Conservation (phyloP, 176 grass and related monocot species). For the Triticum turgidum region DNA sequence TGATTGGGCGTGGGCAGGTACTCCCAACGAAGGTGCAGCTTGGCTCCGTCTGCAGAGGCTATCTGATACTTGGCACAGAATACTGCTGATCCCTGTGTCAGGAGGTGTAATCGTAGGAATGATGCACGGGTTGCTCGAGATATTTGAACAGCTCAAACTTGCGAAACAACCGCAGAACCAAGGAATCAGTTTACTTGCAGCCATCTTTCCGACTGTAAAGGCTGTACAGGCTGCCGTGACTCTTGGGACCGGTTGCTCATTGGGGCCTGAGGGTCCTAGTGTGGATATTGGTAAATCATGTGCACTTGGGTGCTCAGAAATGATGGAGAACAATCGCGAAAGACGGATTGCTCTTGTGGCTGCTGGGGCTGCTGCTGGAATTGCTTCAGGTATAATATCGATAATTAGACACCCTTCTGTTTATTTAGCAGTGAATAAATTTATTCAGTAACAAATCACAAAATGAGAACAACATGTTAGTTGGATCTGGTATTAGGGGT, state of each 20-base stretch:
- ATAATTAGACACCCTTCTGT: background rate
- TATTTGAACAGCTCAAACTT: slow-evolving; percentile 80
- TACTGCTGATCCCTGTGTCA: slow-evolving; percentile 88
- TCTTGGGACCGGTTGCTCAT: slow-evolving; percentile 82
- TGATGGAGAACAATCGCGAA: slow-evolving; percentile 96
- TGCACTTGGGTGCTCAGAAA: slow-evolving; percentile 90
- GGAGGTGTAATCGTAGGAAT: slow-evolving; percentile 94
- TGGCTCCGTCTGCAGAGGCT: slow-evolving; percentile 91
- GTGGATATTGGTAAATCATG: slow-evolving; percentile 98
- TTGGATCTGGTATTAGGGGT: background rate
- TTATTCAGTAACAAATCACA: background rate
- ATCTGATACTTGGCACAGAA: slow-evolving; percentile 93
- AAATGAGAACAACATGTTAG: background rate
- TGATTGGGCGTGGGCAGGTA: slow-evolving; percentile 98
- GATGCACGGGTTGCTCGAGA: slow-evolving; percentile 94
- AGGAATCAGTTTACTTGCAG: slow-evolving; percentile 69
- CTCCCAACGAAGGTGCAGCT: slow-evolving; percentile 90
- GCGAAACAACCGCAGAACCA: slow-evolving; percentile 48
- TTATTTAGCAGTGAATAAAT: background rate
- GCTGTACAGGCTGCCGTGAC: slow-evolving; percentile 90
- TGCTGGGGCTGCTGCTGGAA: slow-evolving; percentile 95
- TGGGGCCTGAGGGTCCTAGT: slow-evolving; percentile 93
- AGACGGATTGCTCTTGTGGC: slow-evolving; percentile 91
- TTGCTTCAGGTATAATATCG: slow-evolving; percentile 78
- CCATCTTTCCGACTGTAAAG: slow-evolving; percentile 75